Conservation (phyloP, 2,329 filamentous ascomycete genomes). For the Xylariales sp. region DNA sequence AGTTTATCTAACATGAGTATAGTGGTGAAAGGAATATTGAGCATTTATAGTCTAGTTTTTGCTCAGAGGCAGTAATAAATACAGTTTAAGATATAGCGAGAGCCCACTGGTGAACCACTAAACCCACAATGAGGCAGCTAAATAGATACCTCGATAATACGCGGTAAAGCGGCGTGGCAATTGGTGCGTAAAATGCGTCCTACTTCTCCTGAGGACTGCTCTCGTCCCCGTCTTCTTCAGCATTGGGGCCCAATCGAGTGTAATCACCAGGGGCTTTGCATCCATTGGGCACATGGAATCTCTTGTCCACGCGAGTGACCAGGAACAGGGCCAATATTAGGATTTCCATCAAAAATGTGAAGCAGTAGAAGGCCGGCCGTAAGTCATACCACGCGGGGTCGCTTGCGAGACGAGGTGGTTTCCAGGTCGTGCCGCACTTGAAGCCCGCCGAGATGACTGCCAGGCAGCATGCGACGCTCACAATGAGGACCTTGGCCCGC, state of each 20-base stretch:
- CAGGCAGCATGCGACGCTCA: slow-evolving; percentile 15
- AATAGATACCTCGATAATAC: too few relatives aligned
- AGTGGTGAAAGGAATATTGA: too few relatives aligned
- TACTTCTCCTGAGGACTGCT: too few relatives aligned
- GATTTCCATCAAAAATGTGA: slow-evolving; percentile 28
- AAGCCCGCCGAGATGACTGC: slow-evolving; percentile 20
- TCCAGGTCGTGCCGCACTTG: slow-evolving; percentile 20
- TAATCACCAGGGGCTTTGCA: slow-evolving; percentile 2
- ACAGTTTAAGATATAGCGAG: too few relatives aligned
- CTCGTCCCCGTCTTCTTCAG: too few relatives aligned
- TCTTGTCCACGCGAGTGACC: slow-evolving; percentile 17
- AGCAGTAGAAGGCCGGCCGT: slow-evolving; percentile 29
- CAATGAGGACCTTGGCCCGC: slow-evolving; percentile 22
- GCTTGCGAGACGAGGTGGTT: slow-evolving; percentile 14
- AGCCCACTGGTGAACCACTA: too few relatives aligned
- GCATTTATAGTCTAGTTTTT: too few relatives aligned
- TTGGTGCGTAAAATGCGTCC: too few relatives aligned
- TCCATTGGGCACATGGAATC: slow-evolving; percentile 17
- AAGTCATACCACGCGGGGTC: slow-evolving; percentile 25
- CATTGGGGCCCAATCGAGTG: background rate
- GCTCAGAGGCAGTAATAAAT: too few relatives aligned
- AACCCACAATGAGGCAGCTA: too few relatives aligned
- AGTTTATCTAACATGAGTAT: too few relatives aligned
- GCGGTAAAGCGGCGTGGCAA: too few relatives aligned
- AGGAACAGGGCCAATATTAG: slow-evolving; percentile 16